These are phyloP conservation scores for Exophiala bonariae DNA, from an alignment of 2,329 filamentous ascomycete genomes.

Conservation along the genomic window DNA sequence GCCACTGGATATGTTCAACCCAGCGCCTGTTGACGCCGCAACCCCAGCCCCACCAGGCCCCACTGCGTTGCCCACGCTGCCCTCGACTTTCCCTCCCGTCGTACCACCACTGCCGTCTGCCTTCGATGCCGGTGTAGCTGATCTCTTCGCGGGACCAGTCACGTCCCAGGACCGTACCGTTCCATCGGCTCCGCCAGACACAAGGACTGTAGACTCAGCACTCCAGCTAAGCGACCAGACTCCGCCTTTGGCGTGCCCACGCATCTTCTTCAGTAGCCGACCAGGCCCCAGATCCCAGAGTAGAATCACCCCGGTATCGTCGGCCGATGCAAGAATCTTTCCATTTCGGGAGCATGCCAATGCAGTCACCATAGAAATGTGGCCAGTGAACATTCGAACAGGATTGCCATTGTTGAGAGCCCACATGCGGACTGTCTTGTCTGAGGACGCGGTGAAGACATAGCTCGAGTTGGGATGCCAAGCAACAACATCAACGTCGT, in stretches of 20 bases:
- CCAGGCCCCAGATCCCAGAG: conserved; percentile 94
- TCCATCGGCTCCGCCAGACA: conserved; percentile 86
- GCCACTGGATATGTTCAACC: not conserved
- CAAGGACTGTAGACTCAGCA: conserved; percentile 85
- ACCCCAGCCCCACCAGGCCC: conserved; percentile 36
- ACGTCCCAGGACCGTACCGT: conserved; percentile 96
- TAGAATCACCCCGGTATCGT: conserved; percentile 84
- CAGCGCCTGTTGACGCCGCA: conserved; percentile 46
- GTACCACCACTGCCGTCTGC: conserved; percentile 5
- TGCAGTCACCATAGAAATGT: conserved; percentile 82
- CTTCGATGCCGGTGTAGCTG: conserved; percentile 53
- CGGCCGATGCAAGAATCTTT: conserved; percentile 85
- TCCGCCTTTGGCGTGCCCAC: conserved; percentile 88
- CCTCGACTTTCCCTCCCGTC: conserved; percentile 4
- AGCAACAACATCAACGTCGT: conserved; percentile 83
- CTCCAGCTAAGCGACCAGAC: conserved; percentile 94
- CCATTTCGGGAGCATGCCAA: conserved; percentile 85
- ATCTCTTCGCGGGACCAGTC: conserved; percentile 63
- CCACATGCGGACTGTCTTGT: conserved; percentile 98
- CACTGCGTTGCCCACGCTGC: conserved; percentile 40
- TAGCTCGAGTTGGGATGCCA: conserved; percentile 96
- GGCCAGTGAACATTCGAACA: conserved; percentile 88
- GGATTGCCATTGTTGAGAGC: conserved; percentile 82
- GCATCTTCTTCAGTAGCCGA: conserved; percentile 83
- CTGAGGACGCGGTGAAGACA: conserved; percentile 87